Evolutionary conservation across 2,329 filamentous ascomycete genomes (phyloP), one percentile per base, ranked within the genome.

Genomic region (Thielaviopsis euricoi): DNA sequence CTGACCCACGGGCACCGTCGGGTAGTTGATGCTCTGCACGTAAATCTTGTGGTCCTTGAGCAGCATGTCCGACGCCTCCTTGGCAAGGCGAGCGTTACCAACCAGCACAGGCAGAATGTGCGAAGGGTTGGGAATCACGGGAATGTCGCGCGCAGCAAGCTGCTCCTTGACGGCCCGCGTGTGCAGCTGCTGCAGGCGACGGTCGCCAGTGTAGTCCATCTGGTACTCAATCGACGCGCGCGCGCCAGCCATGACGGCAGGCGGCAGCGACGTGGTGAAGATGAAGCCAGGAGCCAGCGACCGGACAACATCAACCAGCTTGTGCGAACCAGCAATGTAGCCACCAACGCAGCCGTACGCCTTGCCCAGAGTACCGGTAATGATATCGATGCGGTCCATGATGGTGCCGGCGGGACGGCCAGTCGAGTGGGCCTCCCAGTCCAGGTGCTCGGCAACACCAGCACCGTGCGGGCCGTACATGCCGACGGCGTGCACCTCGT

Each of bases 11-110:
- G 93, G 93, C 2, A 98, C 93, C 55, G 93, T 98, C 1, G 93
- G 93, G 73, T 97, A 97, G 75, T 98, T 98, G 79, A 98, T 97
- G 58, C 89, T 89, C 73, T 98, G 93, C 25, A 98, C 93, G 69
- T 98, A 98, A 68, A 98, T 96, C 61, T 83, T 81, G 75, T 95
- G 87, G 64, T 95, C 86, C 64, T 86, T 83, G 15, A 98, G 80
- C 22, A 98, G 82, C 75, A 95, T 82, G 68, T 98, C 93, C 23
- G 88, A 95, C 7, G 93, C 93, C 65, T 85, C 78, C 77, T 93
- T 96, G 60, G 93, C 93, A 48, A 94, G 75, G 71, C 93, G 90
- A 52, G 93, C 93, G 66, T 95, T 93, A 60, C 93, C 93, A 54
- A 98, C 91, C 13, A 98, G 79, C 57, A 97, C 80, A 3, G 93